Conservation (phyloP, 1,284 basidiomycete species). For the Polyporus tsugae region DNA sequence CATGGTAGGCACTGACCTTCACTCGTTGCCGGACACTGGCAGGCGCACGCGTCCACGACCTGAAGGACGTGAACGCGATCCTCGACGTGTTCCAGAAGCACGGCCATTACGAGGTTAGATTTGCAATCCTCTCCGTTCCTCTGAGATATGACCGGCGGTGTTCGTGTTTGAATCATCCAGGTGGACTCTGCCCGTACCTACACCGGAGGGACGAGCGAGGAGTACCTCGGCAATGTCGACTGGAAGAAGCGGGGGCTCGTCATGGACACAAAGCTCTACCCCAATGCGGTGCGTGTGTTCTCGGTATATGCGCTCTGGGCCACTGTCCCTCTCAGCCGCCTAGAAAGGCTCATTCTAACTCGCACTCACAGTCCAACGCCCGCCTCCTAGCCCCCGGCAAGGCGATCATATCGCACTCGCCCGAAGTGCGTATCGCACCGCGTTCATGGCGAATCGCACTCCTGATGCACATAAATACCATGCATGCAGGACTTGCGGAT, state of each 20-base stretch:
- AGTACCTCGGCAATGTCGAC: slow-evolving; percentile 48
- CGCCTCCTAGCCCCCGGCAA: slow-evolving; percentile 14
- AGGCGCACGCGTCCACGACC: slow-evolving; percentile 57
- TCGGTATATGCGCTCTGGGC: not conserved
- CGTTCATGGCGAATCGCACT: not conserved
- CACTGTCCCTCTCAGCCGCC: not conserved
- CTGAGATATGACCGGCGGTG: not conserved
- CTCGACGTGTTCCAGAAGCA: slow-evolving; percentile 65
- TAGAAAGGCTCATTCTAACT: not conserved
- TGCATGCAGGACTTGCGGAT: slow-evolving; percentile 48
- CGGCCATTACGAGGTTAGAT: slow-evolving; percentile 58
- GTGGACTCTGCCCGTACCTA: slow-evolving; percentile 65
- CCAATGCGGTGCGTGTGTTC: slow-evolving; percentile 25
- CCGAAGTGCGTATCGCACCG: slow-evolving; percentile 23
- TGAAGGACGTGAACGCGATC: slow-evolving; percentile 60
- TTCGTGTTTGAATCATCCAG: slow-evolving; percentile 34
- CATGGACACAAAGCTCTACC: slow-evolving; percentile 52
- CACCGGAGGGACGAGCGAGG: slow-evolving; percentile 56
- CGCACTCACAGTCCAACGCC: slow-evolving; percentile 18
- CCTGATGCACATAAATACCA: not conserved
- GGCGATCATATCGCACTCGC: slow-evolving; percentile 29
- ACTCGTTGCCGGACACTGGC: not conserved
- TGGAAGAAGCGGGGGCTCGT: slow-evolving; percentile 53
- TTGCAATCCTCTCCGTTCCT: too few relatives aligned
- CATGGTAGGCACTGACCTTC: not conserved